Percentiles rank a stretch among this genome's conserved stretches.
phyloP scores from a whole-genome alignment of 805 yeast genomes.

The Zygoascus tannicola region DNA sequence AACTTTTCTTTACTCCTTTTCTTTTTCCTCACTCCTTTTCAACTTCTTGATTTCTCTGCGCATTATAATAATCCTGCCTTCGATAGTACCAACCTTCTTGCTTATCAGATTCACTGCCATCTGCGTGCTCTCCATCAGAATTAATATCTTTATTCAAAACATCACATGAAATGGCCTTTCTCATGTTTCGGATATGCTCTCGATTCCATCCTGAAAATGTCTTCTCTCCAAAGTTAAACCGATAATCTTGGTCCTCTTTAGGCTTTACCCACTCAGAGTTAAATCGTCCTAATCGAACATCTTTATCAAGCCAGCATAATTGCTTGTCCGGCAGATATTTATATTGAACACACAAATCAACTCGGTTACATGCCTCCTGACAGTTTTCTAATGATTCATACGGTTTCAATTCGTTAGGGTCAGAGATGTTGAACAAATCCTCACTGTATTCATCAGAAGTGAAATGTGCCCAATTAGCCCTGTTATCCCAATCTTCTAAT shows the following conservation, averaged over 20 bases:
- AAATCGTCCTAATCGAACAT: constrained; percentile 11
- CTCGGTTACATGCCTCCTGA: constrained; percentile 7
- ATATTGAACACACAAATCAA: constrained; percentile 10
- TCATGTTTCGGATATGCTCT: constrained; percentile 25
- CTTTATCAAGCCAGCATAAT: constrained; percentile 5
- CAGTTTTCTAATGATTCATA: constrained; percentile 13
- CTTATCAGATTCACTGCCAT: constrained; percentile 8
- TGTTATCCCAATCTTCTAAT: constrained; percentile 16
- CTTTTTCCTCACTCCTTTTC: not conserved
- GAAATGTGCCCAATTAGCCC: not conserved
- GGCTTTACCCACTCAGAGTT: constrained; percentile 13
- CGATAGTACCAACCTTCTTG: constrained; percentile 15
- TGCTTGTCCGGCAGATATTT: constrained; percentile 5
- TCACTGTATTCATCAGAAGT: constrained; percentile 3
- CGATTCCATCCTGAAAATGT: constrained; percentile 26
- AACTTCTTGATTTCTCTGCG: not conserved
- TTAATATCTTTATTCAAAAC: constrained; percentile 4
- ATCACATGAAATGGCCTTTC: constrained; percentile 21
- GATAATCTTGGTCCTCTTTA: not conserved
- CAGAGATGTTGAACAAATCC: constrained; percentile 1
- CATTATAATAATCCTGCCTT: not conserved
- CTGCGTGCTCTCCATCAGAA: constrained; percentile 6
- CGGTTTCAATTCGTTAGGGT: constrained; percentile 7
- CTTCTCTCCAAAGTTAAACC: not conserved
- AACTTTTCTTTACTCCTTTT: not conserved